Conservation (phyloP, 257 asterid species). For the Fraxinus anomala region DNA sequence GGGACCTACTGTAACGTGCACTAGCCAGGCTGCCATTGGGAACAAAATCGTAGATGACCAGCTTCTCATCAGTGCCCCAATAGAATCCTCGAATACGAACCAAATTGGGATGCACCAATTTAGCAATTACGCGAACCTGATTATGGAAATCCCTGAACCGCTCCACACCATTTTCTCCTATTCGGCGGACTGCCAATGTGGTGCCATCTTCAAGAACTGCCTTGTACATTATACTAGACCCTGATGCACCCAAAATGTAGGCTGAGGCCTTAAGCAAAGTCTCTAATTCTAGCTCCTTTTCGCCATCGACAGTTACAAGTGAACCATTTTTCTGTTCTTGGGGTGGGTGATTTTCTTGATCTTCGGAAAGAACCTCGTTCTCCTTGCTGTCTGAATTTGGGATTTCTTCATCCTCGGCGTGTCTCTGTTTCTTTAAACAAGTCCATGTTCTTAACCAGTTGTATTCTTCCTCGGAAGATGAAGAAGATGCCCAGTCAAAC, state of each 20-base stretch:
- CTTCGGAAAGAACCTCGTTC: slow-evolving; percentile 13
- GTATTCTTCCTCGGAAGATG: slow-evolving; percentile 56
- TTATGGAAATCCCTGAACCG: slow-evolving; percentile 86
- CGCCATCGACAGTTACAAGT: slow-evolving; percentile 81
- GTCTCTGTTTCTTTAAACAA: slow-evolving; percentile 55
- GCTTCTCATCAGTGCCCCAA: slow-evolving; percentile 92
- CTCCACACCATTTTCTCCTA: slow-evolving; percentile 84
- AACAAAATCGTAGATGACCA: slow-evolving; percentile 87
- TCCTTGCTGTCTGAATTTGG: slow-evolving; percentile 41
- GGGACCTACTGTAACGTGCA: slow-evolving; percentile 80
- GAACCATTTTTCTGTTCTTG: slow-evolving; percentile 65
- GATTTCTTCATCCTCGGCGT: slow-evolving; percentile 37
- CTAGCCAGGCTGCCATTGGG: slow-evolving; percentile 94
- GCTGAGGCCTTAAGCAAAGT: slow-evolving; percentile 91
- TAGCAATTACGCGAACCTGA: slow-evolving; percentile 71
- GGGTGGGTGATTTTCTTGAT: slow-evolving; percentile 22
- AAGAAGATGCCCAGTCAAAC: slow-evolving; percentile 84
- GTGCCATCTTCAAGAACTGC: slow-evolving; percentile 91
- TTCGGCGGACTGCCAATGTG: slow-evolving; percentile 75
- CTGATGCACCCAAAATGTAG: slow-evolving; percentile 83
- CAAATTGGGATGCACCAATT: slow-evolving; percentile 81
- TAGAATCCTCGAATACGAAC: slow-evolving; percentile 86
- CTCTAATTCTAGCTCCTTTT: slow-evolving; percentile 76
- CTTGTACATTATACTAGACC: slow-evolving; percentile 92
- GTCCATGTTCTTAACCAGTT: slow-evolving; percentile 80